These are phyloP conservation scores for Camelina neglecta DNA, from an alignment of 345 rosid genomes.

Conservation along the genomic window DNA sequence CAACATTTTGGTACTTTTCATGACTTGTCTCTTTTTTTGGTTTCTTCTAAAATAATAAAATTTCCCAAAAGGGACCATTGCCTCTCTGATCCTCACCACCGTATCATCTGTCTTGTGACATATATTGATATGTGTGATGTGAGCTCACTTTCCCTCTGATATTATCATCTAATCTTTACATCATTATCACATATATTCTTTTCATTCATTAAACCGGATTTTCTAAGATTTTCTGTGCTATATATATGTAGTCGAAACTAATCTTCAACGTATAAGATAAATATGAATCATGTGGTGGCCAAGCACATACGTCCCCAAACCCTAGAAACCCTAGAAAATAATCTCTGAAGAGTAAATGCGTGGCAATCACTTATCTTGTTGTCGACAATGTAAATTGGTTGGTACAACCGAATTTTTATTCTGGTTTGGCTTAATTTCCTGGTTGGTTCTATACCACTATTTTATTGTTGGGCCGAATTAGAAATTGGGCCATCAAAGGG, in stretches of 20 bases:
- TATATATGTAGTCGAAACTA: slow-evolving; percentile 11
- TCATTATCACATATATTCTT: slow-evolving; percentile 28
- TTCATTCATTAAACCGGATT: slow-evolving; percentile 8
- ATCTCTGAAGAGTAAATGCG: neutral
- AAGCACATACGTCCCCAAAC: slow-evolving; percentile 22
- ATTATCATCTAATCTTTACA: slow-evolving; percentile 30
- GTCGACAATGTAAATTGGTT: neutral
- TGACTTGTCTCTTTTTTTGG: slow-evolving; percentile 40
- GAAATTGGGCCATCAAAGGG: neutral
- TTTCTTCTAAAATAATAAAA: slow-evolving; percentile 23
- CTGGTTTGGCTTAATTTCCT: neutral
- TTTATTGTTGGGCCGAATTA: neutral
- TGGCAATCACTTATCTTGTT: neutral
- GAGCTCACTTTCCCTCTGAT: slow-evolving; percentile 29
- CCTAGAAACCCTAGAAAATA: slow-evolving; percentile 1
- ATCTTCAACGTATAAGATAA: slow-evolving; percentile 22
- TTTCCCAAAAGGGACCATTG: slow-evolving; percentile 43
- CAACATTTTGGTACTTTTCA: slow-evolving; percentile 45
- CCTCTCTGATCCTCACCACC: slow-evolving; percentile 38
- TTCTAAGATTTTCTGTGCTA: slow-evolving; percentile 23
- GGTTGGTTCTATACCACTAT: neutral
- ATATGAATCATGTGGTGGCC: slow-evolving; percentile 30
- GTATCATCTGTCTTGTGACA: slow-evolving; percentile 37
- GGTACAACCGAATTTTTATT: neutral
- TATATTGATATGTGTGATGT: slow-evolving; percentile 29